A percentile compares a stretch with the other conserved stretches of the same genome.
Evolutionary conservation across 163 green algal species (phyloP).

Genomic region (Chlorella variabilis): DNA sequence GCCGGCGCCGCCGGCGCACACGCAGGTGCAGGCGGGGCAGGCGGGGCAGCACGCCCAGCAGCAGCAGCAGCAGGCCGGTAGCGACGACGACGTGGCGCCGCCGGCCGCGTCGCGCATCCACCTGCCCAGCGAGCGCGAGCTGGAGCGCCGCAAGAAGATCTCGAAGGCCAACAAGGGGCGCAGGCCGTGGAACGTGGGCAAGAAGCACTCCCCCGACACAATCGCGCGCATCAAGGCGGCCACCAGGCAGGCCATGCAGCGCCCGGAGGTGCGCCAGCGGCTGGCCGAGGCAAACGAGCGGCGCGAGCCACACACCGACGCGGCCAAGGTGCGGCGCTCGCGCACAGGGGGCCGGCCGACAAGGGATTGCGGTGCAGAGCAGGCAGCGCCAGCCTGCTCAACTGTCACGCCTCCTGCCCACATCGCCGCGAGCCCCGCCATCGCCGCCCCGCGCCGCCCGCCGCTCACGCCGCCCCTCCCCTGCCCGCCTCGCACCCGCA

Average conservation of each 20-base stretch:
- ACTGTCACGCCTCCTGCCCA: too few species aligned
- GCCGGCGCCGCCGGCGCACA: neutral
- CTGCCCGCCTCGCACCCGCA: too few species aligned
- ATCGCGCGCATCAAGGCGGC: slow-evolving; percentile 63
- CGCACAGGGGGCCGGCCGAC: too few species aligned
- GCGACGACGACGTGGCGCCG: too few species aligned
- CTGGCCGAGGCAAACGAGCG: slow-evolving; percentile 31
- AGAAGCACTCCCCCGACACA: slow-evolving; percentile 57
- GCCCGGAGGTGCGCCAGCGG: slow-evolving; percentile 60
- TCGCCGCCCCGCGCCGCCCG: too few species aligned
- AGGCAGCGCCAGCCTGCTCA: too few species aligned
- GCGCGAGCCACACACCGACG: slow-evolving; percentile 16
- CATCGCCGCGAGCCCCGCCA: too few species aligned
- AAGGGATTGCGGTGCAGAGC: too few species aligned
- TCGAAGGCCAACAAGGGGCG: slow-evolving; percentile 68
- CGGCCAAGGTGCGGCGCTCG: slow-evolving; percentile 15
- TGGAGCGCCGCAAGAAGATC: slow-evolving; percentile 58
- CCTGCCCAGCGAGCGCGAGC: slow-evolving; percentile 26
- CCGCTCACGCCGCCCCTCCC: neutral
- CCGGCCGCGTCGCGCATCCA: too few species aligned
- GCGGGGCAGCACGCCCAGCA: neutral
- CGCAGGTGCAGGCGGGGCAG: neutral
- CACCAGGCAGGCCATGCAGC: slow-evolving; percentile 63
- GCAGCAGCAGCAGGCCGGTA: neutral
- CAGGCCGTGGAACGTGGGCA: slow-evolving; percentile 79